A percentile compares a stretch with the other conserved stretches of the same genome.
These are phyloP conservation scores for Luzula sylvatica DNA, from an alignment of 176 grass and related monocot genomes.

Conservation along the genomic window DNA sequence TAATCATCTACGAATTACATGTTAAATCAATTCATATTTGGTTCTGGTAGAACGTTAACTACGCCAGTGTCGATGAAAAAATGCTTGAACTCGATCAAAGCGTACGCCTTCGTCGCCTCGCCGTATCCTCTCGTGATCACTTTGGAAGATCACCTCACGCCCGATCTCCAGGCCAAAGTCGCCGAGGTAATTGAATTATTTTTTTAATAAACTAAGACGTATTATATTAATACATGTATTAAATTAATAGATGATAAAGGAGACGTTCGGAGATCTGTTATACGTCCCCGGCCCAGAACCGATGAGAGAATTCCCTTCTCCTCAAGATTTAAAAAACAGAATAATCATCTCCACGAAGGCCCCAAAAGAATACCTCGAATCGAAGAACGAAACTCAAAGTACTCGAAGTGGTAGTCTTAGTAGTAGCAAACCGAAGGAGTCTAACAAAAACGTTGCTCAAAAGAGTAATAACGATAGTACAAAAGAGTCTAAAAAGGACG, in stretches of 20 bases:
- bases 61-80: constrained; percentile 60
- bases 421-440: constrained; percentile 31
- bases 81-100: constrained; percentile 81
- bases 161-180: constrained; percentile 89
- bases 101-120: constrained; percentile 60
- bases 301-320: constrained; percentile 82
- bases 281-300: constrained; percentile 44
- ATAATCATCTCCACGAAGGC: constrained; percentile 98
- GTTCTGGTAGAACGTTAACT: constrained; percentile 65
- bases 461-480: not conserved
- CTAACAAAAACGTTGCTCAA: constrained; percentile 12
- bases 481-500: constrained; percentile 7
- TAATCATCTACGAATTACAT: constrained; percentile 1
- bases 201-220: no score
- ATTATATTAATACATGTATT: no score
- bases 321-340: constrained; percentile 53
- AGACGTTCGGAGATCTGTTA: constrained; percentile 73
- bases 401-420: no score
- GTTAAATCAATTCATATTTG: constrained; percentile 10
- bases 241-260: constrained; percentile 53
- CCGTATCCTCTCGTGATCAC: constrained; percentile 82
- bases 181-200: constrained; percentile 65
- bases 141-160: constrained; percentile 92
- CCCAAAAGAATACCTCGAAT: constrained; percentile 74
- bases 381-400: constrained; percentile 22